Percentiles rank a stretch among this genome's conserved stretches.
phyloP scores from a whole-genome alignment of 192 early-diverging fungal genomes.

The Oehlia diaphana region DNA sequence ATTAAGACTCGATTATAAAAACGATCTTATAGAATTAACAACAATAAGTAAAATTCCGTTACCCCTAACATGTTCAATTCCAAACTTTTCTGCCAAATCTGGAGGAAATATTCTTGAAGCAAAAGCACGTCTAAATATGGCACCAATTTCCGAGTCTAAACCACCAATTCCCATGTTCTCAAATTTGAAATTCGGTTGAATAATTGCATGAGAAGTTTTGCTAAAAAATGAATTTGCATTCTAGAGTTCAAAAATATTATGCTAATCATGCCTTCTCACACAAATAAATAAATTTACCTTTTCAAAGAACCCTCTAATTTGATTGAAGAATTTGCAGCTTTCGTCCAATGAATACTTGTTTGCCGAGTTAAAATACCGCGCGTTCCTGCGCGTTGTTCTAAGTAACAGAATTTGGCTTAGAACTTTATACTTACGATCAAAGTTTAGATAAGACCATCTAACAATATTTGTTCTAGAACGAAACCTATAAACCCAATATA shows the following conservation, averaged over 20 bases:
- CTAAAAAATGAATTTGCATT: slow-evolving; percentile 31
- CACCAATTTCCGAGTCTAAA: slow-evolving; percentile 89
- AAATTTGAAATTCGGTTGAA: slow-evolving; percentile 95
- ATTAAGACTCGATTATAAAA: neutral
- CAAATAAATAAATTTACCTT: slow-evolving; percentile 38
- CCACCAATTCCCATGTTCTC: slow-evolving; percentile 98
- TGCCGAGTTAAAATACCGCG: slow-evolving; percentile 78
- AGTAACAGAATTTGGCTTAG: neutral
- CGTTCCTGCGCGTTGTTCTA: slow-evolving; percentile 21
- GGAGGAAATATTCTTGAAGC: slow-evolving; percentile 96
- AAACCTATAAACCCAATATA: too few relatives aligned
- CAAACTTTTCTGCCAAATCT: slow-evolving; percentile 86
- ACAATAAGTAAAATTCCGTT: neutral
- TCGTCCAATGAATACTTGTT: slow-evolving; percentile 68
- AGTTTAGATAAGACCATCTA: neutral
- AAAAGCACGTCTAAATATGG: slow-evolving; percentile 96
- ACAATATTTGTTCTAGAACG: too few relatives aligned
- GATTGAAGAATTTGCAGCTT: slow-evolving; percentile 71
- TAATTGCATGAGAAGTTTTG: slow-evolving; percentile 69
- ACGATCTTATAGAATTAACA: neutral
- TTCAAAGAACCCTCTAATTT: slow-evolving; percentile 65
- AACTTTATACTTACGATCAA: neutral
- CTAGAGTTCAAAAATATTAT: neutral
- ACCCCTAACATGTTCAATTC: slow-evolving; percentile 97
- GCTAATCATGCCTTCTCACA: neutral